A percentile compares a stretch with the other conserved stretches of the same genome.
These are phyloP conservation scores for Stylosanthes scabra DNA, from an alignment of 331 rosid genomes.

Conservation along the genomic window DNA sequence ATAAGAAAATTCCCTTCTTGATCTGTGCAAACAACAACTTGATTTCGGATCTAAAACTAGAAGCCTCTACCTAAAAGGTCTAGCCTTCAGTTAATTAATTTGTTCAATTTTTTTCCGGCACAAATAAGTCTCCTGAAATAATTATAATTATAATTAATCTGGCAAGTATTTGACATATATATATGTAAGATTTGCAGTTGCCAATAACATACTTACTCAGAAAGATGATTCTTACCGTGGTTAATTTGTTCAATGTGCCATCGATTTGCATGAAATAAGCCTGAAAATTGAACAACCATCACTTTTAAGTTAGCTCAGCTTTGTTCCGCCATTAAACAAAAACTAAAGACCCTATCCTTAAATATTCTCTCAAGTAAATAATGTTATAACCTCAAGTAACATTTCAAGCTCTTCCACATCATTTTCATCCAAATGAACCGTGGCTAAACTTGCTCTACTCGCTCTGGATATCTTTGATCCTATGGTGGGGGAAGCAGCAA, in stretches of 20 bases:
- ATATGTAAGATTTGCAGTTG: too few species aligned
- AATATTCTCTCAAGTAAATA: slow-evolving; percentile 16
- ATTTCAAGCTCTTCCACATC: slow-evolving; percentile 97
- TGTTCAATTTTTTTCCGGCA: too few species aligned
- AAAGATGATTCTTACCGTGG: slow-evolving; percentile 61
- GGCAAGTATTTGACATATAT: background rate
- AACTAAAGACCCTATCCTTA: slow-evolving; percentile 13
- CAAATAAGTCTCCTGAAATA: slow-evolving; percentile 6
- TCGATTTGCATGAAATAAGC: slow-evolving; percentile 98
- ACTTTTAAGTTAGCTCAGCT: slow-evolving; percentile 9
- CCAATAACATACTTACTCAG: background rate
- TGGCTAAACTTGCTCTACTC: slow-evolving; percentile 79
- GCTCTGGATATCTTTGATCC: slow-evolving; percentile 91
- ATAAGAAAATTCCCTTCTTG: background rate
- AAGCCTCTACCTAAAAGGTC: slow-evolving; percentile 9
- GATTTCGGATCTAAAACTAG: slow-evolving; percentile 18
- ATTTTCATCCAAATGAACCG: slow-evolving; percentile 80
- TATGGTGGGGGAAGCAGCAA: slow-evolving; percentile 74
- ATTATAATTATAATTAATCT: background rate
- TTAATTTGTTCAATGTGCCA: slow-evolving; percentile 83
- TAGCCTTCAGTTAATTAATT: too few species aligned
- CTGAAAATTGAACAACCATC: slow-evolving; percentile 53
- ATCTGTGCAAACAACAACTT: slow-evolving; percentile 22
- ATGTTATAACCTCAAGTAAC: slow-evolving; percentile 80
- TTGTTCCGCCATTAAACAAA: slow-evolving; percentile 2